Evolutionary conservation across 2,329 filamentous ascomycete species (phyloP), one percentile per base, ranked within the genome.

Genomic region (Diaporthe longicolla): DNA sequence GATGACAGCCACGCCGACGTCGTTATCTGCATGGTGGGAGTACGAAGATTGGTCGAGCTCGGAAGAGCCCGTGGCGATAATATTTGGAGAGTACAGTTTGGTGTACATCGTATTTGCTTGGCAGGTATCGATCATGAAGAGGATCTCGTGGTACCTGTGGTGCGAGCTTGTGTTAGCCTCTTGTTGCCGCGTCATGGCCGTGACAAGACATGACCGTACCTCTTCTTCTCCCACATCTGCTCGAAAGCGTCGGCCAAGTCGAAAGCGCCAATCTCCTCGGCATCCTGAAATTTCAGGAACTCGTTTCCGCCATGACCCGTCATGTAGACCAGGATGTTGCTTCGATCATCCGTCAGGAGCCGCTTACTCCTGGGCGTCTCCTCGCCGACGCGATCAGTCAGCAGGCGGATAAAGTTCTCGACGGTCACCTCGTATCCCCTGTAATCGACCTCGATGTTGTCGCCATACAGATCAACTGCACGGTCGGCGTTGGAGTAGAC

Each of bases 221-320:
- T 93, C 87, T 97, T 97, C 91, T 99, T 99, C 89, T 99, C 97
- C 94, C 95, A 98, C 97, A 99, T 99, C 87, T 99, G 96, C 84
- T 97, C 95, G 82, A 99, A 98, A 0, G 97, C 97, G 83, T 99
- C 95, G 7, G 97, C 97, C 73, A 99, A 87, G 84, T 99, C 97
- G 82, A 97, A 98, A 0, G 95, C 95, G 72, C 95, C 95, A 77
- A 99, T 98, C 84, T 99, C 97, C 83, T 99, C 97, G 9, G 95
- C 94, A 79, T 99, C 97, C 83, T 99, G 97, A 80, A 99, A 99
- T 83, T 99, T 99, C 74, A 99, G 85, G 79, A 99, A 99, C 84
- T 98, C 95, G 82, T 98, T 98, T 24, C 97, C 97, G 43, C 97
- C 97, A 80, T 99, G 97, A 0, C 97, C 97, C 0, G 97, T 99